Percentiles rank a stretch among this genome's conserved stretches.
These are phyloP conservation scores for Rhizoclosmatium globosum DNA, from an alignment of 192 early-diverging fungal genomes.

Conservation along the genomic window DNA sequence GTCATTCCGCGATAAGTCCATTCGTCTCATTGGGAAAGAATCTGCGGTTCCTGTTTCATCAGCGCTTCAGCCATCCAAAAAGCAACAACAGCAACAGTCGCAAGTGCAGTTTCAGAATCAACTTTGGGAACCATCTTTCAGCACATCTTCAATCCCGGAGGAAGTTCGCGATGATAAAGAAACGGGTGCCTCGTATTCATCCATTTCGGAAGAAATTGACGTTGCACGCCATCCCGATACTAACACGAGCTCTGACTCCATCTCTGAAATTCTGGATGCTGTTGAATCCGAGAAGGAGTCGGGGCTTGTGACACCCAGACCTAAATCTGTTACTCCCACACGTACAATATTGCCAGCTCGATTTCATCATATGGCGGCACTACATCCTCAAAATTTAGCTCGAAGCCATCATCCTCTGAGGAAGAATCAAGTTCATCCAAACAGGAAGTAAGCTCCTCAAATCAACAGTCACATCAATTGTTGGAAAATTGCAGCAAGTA, in stretches of 20 bases:
- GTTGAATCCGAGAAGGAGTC: background rate
- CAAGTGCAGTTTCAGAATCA: no score
- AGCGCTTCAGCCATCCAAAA: no score
- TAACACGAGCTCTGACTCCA: background rate
- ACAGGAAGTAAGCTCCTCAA: background rate
- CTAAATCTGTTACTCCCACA: no score
- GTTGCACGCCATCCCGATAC: background rate
- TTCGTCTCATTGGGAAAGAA: no score
- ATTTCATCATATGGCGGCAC: background rate
- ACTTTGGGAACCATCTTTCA: background rate
- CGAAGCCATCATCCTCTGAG: background rate
- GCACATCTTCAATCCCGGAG: background rate
- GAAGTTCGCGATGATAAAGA: background rate
- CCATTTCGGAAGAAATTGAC: slow-evolving; percentile 10
- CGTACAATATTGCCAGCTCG: no score
- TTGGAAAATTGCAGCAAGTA: slow-evolving; percentile 13
- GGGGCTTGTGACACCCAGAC: no score
- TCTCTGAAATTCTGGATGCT: background rate
- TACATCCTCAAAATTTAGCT: background rate
- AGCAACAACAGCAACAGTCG: no score
- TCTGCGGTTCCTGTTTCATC: no score
- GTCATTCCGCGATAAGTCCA: no score
- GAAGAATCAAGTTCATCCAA: background rate
- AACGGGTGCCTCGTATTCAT: slow-evolving; percentile 1
- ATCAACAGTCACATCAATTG: slow-evolving; percentile 7